Evolutionary conservation across 2,329 filamentous ascomycete species (phyloP).

Genomic region (Sarocladium oryzae): DNA sequence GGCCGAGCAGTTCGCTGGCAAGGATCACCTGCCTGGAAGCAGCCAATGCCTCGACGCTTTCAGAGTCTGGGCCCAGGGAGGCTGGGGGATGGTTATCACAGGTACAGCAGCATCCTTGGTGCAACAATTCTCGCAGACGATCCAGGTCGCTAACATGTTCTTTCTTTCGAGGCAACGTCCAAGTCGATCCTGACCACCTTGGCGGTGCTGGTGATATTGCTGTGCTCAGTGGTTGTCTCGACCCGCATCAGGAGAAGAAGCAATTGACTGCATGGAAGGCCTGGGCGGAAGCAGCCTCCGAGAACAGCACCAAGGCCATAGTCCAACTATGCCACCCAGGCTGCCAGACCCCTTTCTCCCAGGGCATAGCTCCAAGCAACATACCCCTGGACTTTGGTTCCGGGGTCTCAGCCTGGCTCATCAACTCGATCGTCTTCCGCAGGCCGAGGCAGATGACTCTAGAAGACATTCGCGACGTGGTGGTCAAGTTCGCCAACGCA

Average conservation of each 20-base stretch:
- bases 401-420: constrained; percentile 25
- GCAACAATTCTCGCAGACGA: too few relatives aligned
- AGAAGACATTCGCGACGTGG: constrained; percentile 46
- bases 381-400: constrained; percentile 35
- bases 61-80: constrained; percentile 43
- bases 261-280: constrained; percentile 30
- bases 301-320: constrained; percentile 29
- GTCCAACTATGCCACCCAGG: constrained; percentile 43
- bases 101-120: too few relatives aligned
- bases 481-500: constrained; percentile 44
- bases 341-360: constrained; percentile 30
- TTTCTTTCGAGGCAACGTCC: constrained; percentile 32
- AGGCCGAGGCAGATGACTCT: constrained; percentile 50
- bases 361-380: constrained; percentile 36
- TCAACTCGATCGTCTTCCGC: constrained; percentile 36
- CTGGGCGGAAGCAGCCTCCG: constrained; percentile 26
- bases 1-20: constrained; percentile 36
- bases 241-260: constrained; percentile 19
- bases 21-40: constrained; percentile 33
- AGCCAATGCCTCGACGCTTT: constrained; percentile 39
- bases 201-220: constrained; percentile 28
- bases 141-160: neutral
- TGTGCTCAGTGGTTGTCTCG: constrained; percentile 13
- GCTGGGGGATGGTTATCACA: constrained; percentile 48
- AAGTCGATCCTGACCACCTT: constrained; percentile 32